These are phyloP conservation scores for Trichoderma guizhouense DNA, from an alignment of 2,329 filamentous ascomycete genomes.

Conservation along the genomic window DNA sequence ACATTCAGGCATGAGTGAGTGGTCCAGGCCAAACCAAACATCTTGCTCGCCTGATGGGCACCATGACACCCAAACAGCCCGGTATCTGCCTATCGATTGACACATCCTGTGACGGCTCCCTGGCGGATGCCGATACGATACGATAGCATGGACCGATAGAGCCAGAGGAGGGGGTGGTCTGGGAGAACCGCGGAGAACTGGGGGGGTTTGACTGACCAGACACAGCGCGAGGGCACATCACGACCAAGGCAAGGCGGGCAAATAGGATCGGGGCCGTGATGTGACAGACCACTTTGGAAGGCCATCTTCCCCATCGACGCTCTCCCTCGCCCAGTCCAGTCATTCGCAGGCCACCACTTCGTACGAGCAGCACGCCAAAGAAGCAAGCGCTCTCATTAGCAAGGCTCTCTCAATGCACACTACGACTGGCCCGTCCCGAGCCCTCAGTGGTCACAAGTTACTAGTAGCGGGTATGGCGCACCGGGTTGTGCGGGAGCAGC, in stretches of 20 bases:
- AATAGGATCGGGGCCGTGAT: constrained; percentile 7
- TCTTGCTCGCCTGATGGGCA: constrained; percentile 21
- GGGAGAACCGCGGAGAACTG: constrained; percentile 4
- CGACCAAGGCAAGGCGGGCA: neutral
- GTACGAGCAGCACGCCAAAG: constrained; percentile 1
- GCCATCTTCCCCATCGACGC: constrained; percentile 5
- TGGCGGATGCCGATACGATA: constrained; percentile 19
- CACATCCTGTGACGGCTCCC: constrained; percentile 23
- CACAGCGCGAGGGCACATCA: neutral
- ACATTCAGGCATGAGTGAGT: constrained; percentile 17
- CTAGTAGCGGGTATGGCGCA: constrained; percentile 17
- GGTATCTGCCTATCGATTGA: constrained; percentile 20
- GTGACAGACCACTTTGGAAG: constrained; percentile 13
- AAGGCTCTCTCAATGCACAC: constrained; percentile 4
- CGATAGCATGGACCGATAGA: constrained; percentile 14
- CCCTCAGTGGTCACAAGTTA: constrained; percentile 16
- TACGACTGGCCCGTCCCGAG: constrained; percentile 11
- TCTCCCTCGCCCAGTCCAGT: neutral
- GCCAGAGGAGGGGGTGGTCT: neutral
- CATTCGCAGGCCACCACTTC: constrained; percentile 4
- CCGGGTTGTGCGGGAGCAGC: constrained; percentile 17
- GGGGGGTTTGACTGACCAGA: neutral
- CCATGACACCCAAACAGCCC: constrained; percentile 12
- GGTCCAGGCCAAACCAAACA: neutral
- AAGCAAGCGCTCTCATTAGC: constrained; percentile 10